phyloP scores from a whole-genome alignment of 805 yeast species.

The Torulaspora quercuum region DNA sequence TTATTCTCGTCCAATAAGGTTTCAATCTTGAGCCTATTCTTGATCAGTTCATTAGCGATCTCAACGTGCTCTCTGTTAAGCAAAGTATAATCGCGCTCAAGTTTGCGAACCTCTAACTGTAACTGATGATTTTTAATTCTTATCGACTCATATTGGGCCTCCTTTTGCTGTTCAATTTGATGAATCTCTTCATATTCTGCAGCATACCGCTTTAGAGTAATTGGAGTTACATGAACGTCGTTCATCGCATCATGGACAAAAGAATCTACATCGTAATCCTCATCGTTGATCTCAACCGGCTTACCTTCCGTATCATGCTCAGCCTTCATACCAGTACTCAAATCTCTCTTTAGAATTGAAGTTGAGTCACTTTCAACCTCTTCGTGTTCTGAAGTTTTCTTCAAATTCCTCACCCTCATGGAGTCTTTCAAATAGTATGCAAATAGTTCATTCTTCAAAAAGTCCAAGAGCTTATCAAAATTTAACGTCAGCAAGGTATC shows the following conservation, averaged over 20 bases:
- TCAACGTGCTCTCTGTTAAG: conserved; percentile 80
- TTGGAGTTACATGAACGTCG: conserved; percentile 65
- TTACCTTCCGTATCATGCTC: not conserved
- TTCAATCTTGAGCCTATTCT: conserved; percentile 70
- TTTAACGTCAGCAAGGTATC: conserved; percentile 53
- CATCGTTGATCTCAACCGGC: conserved; percentile 23
- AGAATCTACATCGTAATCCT: conserved; percentile 60
- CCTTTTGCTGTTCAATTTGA: conserved; percentile 59
- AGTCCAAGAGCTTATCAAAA: conserved; percentile 75
- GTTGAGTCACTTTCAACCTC: conserved; percentile 19
- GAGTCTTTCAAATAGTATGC: conserved; percentile 54
- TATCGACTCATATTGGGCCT: conserved; percentile 59
- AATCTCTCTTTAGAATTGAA: conserved; percentile 18
- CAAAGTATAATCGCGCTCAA: conserved; percentile 65
- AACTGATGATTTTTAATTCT: conserved; percentile 66
- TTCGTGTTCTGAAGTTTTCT: conserved; percentile 32
- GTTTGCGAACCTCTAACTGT: conserved; percentile 64
- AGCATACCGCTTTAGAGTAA: conserved; percentile 64
- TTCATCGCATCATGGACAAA: conserved; percentile 74
- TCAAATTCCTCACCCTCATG: conserved; percentile 17
- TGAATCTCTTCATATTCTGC: conserved; percentile 76
- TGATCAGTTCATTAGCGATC: conserved; percentile 83
- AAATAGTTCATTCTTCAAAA: conserved; percentile 75
- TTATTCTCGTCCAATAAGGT: conserved; percentile 71
- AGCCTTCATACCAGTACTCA: conserved; percentile 10